phyloP scores from a whole-genome alignment of 2,329 filamentous ascomycete species.

The Colletotrichum karsti region DNA sequence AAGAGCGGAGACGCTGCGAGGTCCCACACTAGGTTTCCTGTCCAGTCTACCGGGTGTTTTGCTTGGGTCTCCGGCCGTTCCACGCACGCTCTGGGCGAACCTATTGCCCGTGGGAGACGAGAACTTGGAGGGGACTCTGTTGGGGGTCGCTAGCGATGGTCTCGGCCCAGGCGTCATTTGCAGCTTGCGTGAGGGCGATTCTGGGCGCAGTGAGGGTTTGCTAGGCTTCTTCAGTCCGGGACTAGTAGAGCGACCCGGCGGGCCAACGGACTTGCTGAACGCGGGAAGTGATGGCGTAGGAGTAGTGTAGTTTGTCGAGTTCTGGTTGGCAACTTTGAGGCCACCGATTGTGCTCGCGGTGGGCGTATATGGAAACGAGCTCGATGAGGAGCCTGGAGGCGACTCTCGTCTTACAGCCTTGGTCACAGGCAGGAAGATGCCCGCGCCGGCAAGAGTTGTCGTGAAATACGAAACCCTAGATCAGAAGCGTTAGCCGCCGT shows the following conservation, averaged over 20 bases:
- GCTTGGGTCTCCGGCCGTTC: conserved; percentile 67
- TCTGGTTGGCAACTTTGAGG: conserved; percentile 63
- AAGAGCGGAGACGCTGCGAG: conserved; percentile 68
- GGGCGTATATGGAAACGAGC: conserved; percentile 72
- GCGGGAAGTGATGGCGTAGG: conserved; percentile 75
- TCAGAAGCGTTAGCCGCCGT: conserved; percentile 31
- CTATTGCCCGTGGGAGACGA: conserved; percentile 69
- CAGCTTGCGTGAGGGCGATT: conserved; percentile 81
- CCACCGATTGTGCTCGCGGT: conserved; percentile 68
- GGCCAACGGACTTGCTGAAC: conserved; percentile 89
- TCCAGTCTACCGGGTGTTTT: conserved; percentile 59
- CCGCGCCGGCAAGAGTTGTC: conserved; percentile 80
- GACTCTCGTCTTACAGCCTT: conserved; percentile 78
- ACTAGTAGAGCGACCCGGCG: conserved; percentile 68
- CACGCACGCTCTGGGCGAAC: conserved; percentile 71
- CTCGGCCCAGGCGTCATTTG: conserved; percentile 69
- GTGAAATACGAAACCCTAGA: conserved; percentile 79
- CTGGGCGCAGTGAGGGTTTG: conserved; percentile 85
- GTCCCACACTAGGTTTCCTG: conserved; percentile 59
- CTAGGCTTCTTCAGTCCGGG: conserved; percentile 73
- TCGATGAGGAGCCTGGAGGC: conserved; percentile 55
- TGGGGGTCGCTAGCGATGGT: conserved; percentile 64
- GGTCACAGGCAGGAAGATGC: conserved; percentile 90
- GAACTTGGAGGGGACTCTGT: conserved; percentile 63
- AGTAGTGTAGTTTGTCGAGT: conserved; percentile 68